A percentile compares a stretch with the other conserved stretches of the same genome.
phyloP scores from a whole-genome alignment of 2,329 filamentous ascomycete genomes.

The Aspergillus quadricinctus region DNA sequence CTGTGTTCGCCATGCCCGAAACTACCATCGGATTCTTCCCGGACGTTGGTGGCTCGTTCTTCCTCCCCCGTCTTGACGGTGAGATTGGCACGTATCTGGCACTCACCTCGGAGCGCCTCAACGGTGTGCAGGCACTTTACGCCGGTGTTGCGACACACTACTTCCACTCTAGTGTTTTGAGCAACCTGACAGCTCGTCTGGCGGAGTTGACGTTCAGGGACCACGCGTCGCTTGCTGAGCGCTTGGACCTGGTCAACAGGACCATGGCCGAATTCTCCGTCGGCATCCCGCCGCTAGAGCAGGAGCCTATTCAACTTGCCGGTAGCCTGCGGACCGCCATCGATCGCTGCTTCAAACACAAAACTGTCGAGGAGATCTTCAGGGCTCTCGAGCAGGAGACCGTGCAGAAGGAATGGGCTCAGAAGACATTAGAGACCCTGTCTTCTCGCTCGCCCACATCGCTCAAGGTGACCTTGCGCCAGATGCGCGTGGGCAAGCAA shows the following conservation, averaged over 20 bases:
- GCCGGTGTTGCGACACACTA: conserved; percentile 93
- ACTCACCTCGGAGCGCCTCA: conserved; percentile 78
- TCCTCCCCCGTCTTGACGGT: conserved; percentile 85
- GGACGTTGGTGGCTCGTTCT: conserved; percentile 94
- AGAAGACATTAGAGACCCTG: conserved; percentile 70
- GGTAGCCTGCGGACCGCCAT: conserved; percentile 74
- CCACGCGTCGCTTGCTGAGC: conserved; percentile 57
- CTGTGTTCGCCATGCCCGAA: conserved; percentile 96
- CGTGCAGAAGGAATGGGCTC: conserved; percentile 67
- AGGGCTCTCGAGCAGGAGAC: conserved; percentile 56
- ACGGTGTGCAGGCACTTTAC: conserved; percentile 82
- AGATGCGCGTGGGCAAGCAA: conserved; percentile 68
- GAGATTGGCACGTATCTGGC: conserved; percentile 86
- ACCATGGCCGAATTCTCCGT: conserved; percentile 92
- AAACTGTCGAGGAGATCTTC: conserved; percentile 67
- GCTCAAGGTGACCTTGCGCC: conserved; percentile 75
- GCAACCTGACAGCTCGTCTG: conserved; percentile 75
- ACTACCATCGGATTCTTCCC: conserved; percentile 98
- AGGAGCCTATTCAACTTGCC: conserved; percentile 62
- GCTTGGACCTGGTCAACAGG: conserved; percentile 69
- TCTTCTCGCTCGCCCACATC: conserved; percentile 77
- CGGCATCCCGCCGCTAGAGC: conserved; percentile 61
- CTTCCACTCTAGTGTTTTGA: conserved; percentile 82
- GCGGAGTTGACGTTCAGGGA: conserved; percentile 88
- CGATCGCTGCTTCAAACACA: conserved; percentile 72